Evolutionary conservation across 192 early-diverging fungal species (phyloP).

Genomic region (Coemansia sp.): DNA sequence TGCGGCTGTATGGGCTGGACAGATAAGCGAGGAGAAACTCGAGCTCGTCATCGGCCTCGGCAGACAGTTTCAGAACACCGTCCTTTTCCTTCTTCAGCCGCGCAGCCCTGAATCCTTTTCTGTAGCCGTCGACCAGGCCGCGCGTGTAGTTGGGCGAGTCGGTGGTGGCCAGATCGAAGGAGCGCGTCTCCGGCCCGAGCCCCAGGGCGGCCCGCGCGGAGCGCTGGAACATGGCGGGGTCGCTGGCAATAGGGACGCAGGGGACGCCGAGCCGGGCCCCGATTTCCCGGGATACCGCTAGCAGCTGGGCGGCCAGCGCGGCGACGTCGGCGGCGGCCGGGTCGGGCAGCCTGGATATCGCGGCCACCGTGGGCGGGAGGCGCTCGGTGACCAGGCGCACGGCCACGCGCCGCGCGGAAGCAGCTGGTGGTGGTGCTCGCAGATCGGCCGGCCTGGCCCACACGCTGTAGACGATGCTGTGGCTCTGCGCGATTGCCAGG

Average conservation of each 20-base stretch:
- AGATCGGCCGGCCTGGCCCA: neutral
- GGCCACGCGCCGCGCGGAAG: slow-evolving; percentile 13
- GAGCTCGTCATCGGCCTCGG: slow-evolving; percentile 24
- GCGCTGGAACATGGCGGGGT: slow-evolving; percentile 33
- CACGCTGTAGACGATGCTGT: slow-evolving; percentile 19
- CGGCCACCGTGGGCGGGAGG: slow-evolving; percentile 13
- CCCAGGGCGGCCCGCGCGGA: slow-evolving; percentile 19
- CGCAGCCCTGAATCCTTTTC: slow-evolving; percentile 26
- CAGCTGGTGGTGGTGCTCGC: neutral
- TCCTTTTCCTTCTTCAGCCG: slow-evolving; percentile 1
- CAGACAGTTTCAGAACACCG: slow-evolving; percentile 6
- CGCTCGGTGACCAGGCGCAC: slow-evolving; percentile 28
- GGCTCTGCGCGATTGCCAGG: slow-evolving; percentile 1
- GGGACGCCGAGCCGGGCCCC: neutral
- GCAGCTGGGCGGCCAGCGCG: neutral
- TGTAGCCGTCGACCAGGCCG: slow-evolving; percentile 47
- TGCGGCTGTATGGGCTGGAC: slow-evolving; percentile 19
- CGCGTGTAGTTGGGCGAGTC: slow-evolving; percentile 14
- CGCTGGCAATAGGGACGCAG: slow-evolving; percentile 13
- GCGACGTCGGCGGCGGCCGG: slow-evolving; percentile 20
- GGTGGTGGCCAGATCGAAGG: slow-evolving; percentile 30
- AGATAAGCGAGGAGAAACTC: slow-evolving; percentile 21
- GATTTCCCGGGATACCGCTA: neutral
- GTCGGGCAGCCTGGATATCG: slow-evolving; percentile 22
- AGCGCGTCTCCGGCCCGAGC: slow-evolving; percentile 16